These are phyloP conservation scores for Fraxinus ornus DNA, from an alignment of 305 asterid species.

Conservation along the genomic window DNA sequence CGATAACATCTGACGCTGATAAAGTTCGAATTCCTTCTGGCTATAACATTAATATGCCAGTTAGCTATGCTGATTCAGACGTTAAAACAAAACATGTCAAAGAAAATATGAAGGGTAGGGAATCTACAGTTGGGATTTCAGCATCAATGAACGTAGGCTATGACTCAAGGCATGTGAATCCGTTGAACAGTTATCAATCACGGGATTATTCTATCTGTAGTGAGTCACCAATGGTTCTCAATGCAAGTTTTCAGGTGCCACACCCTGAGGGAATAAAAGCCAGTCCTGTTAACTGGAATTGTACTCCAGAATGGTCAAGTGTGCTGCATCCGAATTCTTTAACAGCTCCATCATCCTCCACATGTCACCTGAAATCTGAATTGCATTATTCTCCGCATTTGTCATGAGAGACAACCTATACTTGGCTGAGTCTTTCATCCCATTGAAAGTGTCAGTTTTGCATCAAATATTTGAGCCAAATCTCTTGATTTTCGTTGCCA, in stretches of 20 bases:
- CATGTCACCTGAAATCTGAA: conserved; percentile 33
- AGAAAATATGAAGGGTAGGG: conserved; percentile 23
- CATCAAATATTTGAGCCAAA: neutral
- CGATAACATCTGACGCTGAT: conserved; percentile 27
- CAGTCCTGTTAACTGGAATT: conserved; percentile 44
- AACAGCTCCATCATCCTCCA: conserved; percentile 30
- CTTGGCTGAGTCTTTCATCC: conserved; percentile 13
- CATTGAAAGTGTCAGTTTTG: neutral
- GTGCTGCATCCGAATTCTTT: conserved; percentile 26
- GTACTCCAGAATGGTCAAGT: conserved; percentile 29
- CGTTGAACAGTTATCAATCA: conserved; percentile 30
- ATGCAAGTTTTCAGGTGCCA: conserved; percentile 29
- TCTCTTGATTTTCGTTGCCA: neutral
- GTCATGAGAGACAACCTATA: conserved; percentile 18
- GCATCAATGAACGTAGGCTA: conserved; percentile 18
- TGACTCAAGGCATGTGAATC: conserved; percentile 35
- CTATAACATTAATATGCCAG: conserved; percentile 35
- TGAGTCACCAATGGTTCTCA: conserved; percentile 33
- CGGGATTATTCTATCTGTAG: conserved; percentile 28
- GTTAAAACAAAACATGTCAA: conserved; percentile 15
- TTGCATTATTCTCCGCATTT: conserved; percentile 35
- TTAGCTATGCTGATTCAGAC: conserved; percentile 26
- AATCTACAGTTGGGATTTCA: conserved; percentile 21
- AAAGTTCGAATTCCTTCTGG: conserved; percentile 28
- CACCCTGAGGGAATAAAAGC: conserved; percentile 28